Percentiles rank a stretch among this genome's conserved stretches.
Conservation (phyloP, 768 basidiomycete species). For the Boletus rubroflammeus region DNA sequence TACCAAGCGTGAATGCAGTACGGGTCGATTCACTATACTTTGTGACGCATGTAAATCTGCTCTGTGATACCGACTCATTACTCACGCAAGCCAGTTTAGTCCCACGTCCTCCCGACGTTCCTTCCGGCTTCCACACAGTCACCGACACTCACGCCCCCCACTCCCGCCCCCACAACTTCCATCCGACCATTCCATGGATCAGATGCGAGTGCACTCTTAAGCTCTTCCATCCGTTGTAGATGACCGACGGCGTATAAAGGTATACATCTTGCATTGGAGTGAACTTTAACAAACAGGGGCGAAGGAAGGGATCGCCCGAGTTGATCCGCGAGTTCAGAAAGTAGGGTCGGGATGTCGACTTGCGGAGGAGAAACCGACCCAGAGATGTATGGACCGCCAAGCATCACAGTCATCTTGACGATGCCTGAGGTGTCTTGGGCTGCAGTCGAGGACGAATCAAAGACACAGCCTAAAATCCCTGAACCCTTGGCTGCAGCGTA, state of each 20-base stretch:
- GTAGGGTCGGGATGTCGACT: conserved; percentile 23
- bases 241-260: conserved; percentile 78
- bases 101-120: conserved; percentile 46
- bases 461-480: conserved; percentile 79
- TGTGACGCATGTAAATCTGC: conserved; percentile 12
- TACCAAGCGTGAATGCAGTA: conserved; percentile 5
- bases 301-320: conserved; percentile 46
- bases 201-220: conserved; percentile 42
- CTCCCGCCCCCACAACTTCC: conserved; percentile 78
- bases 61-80: conserved; percentile 3
- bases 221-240: conserved; percentile 57
- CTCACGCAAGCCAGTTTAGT: conserved; percentile 19
- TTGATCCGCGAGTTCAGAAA: conserved; percentile 41
- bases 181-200: conserved; percentile 46
- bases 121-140: conserved; percentile 81
- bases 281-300: conserved; percentile 52
- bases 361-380: conserved; percentile 12
- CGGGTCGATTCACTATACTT: conserved; percentile 9
- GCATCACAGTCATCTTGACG: conserved; percentile 87
- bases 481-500: conserved; percentile 40
- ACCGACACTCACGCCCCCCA: conserved; percentile 81
- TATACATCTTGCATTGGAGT: conserved; percentile 65
- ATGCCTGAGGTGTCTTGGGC: conserved; percentile 50
- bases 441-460: conserved; percentile 78
- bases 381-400: conserved; percentile 69